A percentile compares a stretch with the other conserved stretches of the same genome.
These are phyloP conservation scores for Lichtheimia corymbifera DNA, from an alignment of 371 early-diverging fungal species.

Conservation along the genomic window DNA sequence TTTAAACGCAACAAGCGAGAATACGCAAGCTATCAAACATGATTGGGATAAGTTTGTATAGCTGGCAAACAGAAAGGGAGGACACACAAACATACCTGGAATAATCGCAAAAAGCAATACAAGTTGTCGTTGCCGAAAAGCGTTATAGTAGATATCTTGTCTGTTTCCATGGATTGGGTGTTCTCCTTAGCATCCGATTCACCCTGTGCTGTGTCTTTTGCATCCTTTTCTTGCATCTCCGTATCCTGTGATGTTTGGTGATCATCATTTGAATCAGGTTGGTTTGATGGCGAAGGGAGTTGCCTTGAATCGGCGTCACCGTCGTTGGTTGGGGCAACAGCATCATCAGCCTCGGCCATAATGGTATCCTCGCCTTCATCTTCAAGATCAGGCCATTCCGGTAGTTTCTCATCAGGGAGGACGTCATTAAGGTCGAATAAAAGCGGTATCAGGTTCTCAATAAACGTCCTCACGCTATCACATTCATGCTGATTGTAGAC, in stretches of 20 bases:
- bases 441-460: conserved; percentile 71
- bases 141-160: conserved; percentile 26
- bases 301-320: not conserved
- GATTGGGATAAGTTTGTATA: not conserved
- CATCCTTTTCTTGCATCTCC: not conserved
- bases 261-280: no score
- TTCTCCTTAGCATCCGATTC: not conserved
- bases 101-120: conserved; percentile 88
- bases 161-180: not conserved
- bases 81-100: conserved; percentile 56
- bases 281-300: not conserved
- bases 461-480: conserved; percentile 72
- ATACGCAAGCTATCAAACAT: conserved; percentile 31
- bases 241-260: no score
- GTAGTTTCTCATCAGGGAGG: conserved; percentile 24
- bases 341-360: conserved; percentile 20
- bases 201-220: not conserved
- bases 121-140: conserved; percentile 76
- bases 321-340: conserved; percentile 2
- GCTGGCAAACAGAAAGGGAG: not conserved
- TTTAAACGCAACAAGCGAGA: conserved; percentile 83
- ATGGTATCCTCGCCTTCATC: conserved; percentile 17
- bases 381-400: conserved; percentile 9
- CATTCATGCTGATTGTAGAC: conserved; percentile 61
- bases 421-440: conserved; percentile 68